phyloP scores from a whole-genome alignment of 345 rosid species.

The Carallia pectinifolia region DNA sequence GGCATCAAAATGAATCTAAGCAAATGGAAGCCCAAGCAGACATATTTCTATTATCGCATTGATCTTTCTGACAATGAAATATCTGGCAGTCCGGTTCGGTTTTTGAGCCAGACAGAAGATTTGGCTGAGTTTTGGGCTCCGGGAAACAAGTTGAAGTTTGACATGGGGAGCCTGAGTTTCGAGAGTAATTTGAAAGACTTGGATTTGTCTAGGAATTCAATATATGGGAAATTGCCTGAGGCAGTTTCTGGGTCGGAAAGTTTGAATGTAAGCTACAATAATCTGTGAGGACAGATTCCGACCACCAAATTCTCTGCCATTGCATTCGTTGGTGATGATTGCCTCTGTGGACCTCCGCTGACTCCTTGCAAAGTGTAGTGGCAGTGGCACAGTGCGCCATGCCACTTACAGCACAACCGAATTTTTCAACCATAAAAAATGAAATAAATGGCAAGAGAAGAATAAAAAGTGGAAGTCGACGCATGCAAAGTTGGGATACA shows the following conservation, averaged over 20 bases:
- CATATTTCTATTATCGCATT: slow-evolving; percentile 68
- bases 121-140: slow-evolving; percentile 53
- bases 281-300: slow-evolving; percentile 71
- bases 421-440: too few relatives aligned
- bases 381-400: slow-evolving; percentile 28
- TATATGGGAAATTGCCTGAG: slow-evolving; percentile 54
- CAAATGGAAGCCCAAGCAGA: slow-evolving; percentile 58
- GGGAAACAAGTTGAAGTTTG: slow-evolving; percentile 50
- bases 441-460: too few relatives aligned
- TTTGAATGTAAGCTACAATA: slow-evolving; percentile 55
- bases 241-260: slow-evolving; percentile 39
- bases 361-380: slow-evolving; percentile 14
- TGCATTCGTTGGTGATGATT: slow-evolving; percentile 35
- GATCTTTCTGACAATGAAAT: slow-evolving; percentile 66
- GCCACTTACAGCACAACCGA: background rate
- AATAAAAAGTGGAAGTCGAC: too few relatives aligned
- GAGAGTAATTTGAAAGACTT: slow-evolving; percentile 42
- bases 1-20: slow-evolving; percentile 59
- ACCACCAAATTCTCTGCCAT: slow-evolving; percentile 48
- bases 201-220: slow-evolving; percentile 58
- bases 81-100: slow-evolving; percentile 47
- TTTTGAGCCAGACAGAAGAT: slow-evolving; percentile 57
- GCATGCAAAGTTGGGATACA: too few relatives aligned
- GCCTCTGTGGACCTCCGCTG: slow-evolving; percentile 26
- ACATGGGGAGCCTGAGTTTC: slow-evolving; percentile 43